phyloP scores from a whole-genome alignment of 2,329 filamentous ascomycete genomes.

The Pseudogymnoascus sp. region DNA sequence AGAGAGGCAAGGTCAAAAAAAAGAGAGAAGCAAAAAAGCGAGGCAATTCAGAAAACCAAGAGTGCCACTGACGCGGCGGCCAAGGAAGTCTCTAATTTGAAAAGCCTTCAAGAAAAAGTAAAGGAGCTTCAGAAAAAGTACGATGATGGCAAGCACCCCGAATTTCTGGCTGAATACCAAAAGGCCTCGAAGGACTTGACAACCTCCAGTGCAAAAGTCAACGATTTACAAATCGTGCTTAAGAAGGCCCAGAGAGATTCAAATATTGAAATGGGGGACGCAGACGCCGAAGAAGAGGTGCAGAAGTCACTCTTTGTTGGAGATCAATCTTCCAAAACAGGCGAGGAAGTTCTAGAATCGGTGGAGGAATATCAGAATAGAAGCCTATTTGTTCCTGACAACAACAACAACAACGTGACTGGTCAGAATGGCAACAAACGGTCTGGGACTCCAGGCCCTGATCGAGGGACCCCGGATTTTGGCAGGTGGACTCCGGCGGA shows the following conservation, averaged over 20 bases:
- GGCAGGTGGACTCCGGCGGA: not conserved
- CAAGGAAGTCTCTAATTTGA: not conserved
- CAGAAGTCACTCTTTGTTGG: not conserved
- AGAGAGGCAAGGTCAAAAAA: not conserved
- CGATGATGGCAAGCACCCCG: not conserved
- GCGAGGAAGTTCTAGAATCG: too few relatives aligned
- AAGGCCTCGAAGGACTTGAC: not conserved
- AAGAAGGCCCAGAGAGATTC: not conserved
- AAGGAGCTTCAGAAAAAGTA: not conserved
- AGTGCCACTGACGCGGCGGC: not conserved
- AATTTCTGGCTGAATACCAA: slow-evolving; percentile 4
- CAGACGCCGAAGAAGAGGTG: not conserved
- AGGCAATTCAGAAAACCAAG: not conserved
- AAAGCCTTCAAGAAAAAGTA: not conserved
- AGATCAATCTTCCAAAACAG: too few relatives aligned
- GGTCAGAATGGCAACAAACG: too few relatives aligned
- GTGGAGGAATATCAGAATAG: too few relatives aligned
- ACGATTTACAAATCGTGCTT: not conserved
- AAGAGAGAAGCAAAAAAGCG: not conserved
- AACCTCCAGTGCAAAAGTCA: not conserved
- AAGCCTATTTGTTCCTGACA: too few relatives aligned
- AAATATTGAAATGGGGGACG: not conserved
- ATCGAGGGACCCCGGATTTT: too few relatives aligned
- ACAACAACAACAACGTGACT: too few relatives aligned
- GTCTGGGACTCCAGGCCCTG: too few relatives aligned